These are phyloP conservation scores for Salix udensis DNA, from an alignment of 345 rosid species.

Conservation along the genomic window DNA sequence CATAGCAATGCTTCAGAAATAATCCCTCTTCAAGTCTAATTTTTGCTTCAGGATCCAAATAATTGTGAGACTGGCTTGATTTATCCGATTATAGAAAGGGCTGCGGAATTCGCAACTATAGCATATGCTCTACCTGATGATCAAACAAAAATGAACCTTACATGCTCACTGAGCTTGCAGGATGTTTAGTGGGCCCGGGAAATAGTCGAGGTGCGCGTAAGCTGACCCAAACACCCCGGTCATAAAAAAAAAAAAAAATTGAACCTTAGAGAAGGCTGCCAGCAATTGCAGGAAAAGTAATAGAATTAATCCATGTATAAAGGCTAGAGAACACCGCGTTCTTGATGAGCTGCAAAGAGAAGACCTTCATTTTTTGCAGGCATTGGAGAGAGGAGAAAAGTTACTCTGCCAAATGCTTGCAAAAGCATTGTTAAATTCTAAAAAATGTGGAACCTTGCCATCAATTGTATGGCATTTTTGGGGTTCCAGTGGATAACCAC, in stretches of 20 bases:
- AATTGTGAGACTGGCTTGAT: slow-evolving; percentile 96
- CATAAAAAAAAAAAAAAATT: too few species aligned
- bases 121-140: slow-evolving; percentile 58
- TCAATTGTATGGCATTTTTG: slow-evolving; percentile 76
- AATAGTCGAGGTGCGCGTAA: too few species aligned
- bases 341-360: slow-evolving; percentile 79
- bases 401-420: slow-evolving; percentile 69
- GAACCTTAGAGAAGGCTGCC: slow-evolving; percentile 18
- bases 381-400: slow-evolving; percentile 89
- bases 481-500: slow-evolving; percentile 87
- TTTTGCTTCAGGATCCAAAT: slow-evolving; percentile 68
- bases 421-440: slow-evolving; percentile 45
- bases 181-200: too few species aligned
- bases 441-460: slow-evolving; percentile 40
- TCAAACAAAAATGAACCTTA: slow-evolving; percentile 44
- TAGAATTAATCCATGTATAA: slow-evolving; percentile 70
- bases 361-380: slow-evolving; percentile 83
- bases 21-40: slow-evolving; percentile 4
- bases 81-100: slow-evolving; percentile 72
- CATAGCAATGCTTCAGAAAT: slow-evolving; percentile 6
- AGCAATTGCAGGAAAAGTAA: slow-evolving; percentile 66
- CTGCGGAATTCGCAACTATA: slow-evolving; percentile 63
- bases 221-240: too few species aligned
- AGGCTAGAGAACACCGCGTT: slow-evolving; percentile 51
- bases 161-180: too few species aligned